A percentile compares a stretch with the other conserved stretches of the same genome.
Evolutionary conservation across 192 early-diverging fungal species (phyloP).

Genomic region (Gamsiella multidivaricata): DNA sequence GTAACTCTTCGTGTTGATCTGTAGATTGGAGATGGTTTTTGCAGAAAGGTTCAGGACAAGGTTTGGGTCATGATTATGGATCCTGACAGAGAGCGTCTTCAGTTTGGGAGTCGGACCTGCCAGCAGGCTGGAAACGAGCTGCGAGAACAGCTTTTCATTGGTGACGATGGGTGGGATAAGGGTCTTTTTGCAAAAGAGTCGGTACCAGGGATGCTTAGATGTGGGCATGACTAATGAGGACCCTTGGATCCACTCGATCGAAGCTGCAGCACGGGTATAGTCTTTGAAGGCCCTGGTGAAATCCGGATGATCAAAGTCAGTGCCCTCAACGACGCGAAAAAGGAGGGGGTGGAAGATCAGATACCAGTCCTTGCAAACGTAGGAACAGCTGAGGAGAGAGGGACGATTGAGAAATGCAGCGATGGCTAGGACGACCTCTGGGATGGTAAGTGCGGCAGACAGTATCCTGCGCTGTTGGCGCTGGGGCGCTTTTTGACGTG

Average conservation of each 20-base stretch:
- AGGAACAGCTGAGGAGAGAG: conserved; percentile 19
- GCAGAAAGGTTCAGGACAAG: conserved; percentile 17
- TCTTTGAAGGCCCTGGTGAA: conserved; percentile 23
- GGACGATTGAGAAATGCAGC: conserved; percentile 22
- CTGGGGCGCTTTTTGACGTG: background rate
- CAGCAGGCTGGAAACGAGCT: conserved; percentile 19
- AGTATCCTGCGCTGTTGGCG: background rate
- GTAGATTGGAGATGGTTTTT: conserved; percentile 17
- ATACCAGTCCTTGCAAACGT: conserved; percentile 37
- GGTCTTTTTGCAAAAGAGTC: conserved; percentile 20
- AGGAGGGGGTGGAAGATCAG: conserved; percentile 39
- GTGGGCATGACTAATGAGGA: background rate
- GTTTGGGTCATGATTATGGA: conserved; percentile 41
- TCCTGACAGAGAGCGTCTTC: conserved; percentile 22
- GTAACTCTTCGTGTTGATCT: conserved; percentile 35
- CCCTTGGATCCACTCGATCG: conserved; percentile 49
- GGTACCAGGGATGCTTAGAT: conserved; percentile 25
- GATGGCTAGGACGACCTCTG: conserved; percentile 31
- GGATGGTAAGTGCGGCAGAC: conserved; percentile 18
- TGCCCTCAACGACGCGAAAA: conserved; percentile 14
- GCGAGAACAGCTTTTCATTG: conserved; percentile 18
- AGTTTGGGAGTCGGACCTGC: conserved; percentile 11
- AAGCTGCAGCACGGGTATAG: conserved; percentile 28
- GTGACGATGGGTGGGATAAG: background rate
- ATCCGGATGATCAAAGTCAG: conserved; percentile 30